phyloP scores from a whole-genome alignment of 345 rosid genomes.

The Linum lewisii region DNA sequence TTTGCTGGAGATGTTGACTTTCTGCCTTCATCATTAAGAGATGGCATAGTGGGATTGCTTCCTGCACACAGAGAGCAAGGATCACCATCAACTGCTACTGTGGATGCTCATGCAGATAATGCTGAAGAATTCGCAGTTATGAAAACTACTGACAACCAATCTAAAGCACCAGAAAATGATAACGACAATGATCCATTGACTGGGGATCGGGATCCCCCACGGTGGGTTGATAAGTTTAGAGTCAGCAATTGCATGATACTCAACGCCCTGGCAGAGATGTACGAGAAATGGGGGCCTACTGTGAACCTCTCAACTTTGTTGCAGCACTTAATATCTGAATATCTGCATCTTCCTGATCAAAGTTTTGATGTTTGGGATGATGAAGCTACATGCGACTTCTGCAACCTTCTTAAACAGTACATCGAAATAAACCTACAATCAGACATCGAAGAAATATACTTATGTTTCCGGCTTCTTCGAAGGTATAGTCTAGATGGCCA shows the following conservation, averaged over 20 bases:
- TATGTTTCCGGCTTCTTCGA: slow-evolving; percentile 60
- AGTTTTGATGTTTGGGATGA: slow-evolving; percentile 30
- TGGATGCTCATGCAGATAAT: slow-evolving; percentile 24
- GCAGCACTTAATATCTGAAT: slow-evolving; percentile 35
- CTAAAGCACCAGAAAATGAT: slow-evolving; percentile 12
- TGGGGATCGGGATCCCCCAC: slow-evolving; percentile 79
- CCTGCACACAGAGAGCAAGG: slow-evolving; percentile 45
- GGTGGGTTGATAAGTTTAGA: slow-evolving; percentile 61
- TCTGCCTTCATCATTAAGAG: slow-evolving; percentile 69
- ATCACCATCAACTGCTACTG: slow-evolving; percentile 21
- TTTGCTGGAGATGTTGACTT: slow-evolving; percentile 32
- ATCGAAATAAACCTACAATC: slow-evolving; percentile 50
- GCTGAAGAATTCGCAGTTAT: slow-evolving; percentile 20
- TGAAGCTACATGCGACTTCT: slow-evolving; percentile 34
- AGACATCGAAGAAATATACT: slow-evolving; percentile 74
- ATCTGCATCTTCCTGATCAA: slow-evolving; percentile 23
- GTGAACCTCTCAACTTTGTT: slow-evolving; percentile 44
- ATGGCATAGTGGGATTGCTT: slow-evolving; percentile 51
- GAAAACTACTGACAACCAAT: slow-evolving; percentile 27
- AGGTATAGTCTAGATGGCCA: slow-evolving; percentile 32
- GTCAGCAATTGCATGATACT: slow-evolving; percentile 38
- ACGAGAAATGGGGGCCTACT: slow-evolving; percentile 36
- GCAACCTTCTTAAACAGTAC: slow-evolving; percentile 62
- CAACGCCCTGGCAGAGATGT: slow-evolving; percentile 46
- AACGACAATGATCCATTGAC: slow-evolving; percentile 37